A percentile compares a stretch with the other conserved stretches of the same genome.
phyloP scores from a whole-genome alignment of 1,139 yeast species.

The Maudiozyma humilis region DNA sequence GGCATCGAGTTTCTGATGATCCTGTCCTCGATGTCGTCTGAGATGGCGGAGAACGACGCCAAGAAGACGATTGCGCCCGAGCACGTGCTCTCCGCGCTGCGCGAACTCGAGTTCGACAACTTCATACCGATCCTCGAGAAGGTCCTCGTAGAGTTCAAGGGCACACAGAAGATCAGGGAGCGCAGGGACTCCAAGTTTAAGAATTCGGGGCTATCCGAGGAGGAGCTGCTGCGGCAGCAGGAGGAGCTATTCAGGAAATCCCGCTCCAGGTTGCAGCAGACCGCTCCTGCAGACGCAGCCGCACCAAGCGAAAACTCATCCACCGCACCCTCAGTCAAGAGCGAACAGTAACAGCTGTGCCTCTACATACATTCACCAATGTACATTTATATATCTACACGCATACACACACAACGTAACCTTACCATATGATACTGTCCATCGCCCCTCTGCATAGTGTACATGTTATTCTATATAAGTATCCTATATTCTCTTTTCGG shows the following conservation, averaged over 20 bases:
- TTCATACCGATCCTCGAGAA: conserved; percentile 78
- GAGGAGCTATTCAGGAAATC: conserved; percentile 88
- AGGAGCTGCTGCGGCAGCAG: conserved; percentile 83
- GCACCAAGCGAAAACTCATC: background rate
- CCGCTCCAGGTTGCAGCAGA: conserved; percentile 60
- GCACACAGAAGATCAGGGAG: conserved; percentile 78
- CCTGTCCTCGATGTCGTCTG: conserved; percentile 85
- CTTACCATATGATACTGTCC: too few species aligned
- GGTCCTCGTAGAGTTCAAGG: conserved; percentile 80
- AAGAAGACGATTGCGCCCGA: conserved; percentile 96
- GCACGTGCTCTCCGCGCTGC: conserved; percentile 85
- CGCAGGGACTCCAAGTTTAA: conserved; percentile 89
- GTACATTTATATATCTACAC: too few species aligned
- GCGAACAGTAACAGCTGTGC: background rate
- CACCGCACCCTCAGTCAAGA: background rate
- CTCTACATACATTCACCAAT: too few species aligned
- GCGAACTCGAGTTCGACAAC: conserved; percentile 78
- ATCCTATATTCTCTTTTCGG: too few species aligned
- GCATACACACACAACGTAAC: background rate
- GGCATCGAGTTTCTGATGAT: conserved; percentile 95
- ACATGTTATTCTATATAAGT: background rate
- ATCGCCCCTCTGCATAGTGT: background rate
- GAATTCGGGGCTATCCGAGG: conserved; percentile 85
- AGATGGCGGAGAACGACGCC: conserved; percentile 91
- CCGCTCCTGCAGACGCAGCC: conserved; percentile 9